Conservation (phyloP, 2,329 filamentous ascomycete genomes). For the Chrysosporium keratinophilum region DNA sequence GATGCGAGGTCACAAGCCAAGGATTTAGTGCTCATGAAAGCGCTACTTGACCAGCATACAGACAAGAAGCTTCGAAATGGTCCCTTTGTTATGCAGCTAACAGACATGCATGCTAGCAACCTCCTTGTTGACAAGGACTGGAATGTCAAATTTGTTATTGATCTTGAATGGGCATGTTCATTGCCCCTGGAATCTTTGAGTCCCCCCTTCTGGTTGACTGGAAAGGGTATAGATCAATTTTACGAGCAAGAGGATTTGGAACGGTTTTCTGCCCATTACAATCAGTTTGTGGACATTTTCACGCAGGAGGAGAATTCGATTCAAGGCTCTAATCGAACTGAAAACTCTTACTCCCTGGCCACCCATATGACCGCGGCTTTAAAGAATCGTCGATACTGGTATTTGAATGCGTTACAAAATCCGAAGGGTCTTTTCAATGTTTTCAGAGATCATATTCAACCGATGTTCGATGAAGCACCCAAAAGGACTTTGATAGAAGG, state of each 20-base stretch:
- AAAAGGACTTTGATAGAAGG: neutral
- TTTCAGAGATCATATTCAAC: constrained; percentile 1
- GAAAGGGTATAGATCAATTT: constrained; percentile 9
- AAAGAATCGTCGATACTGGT: constrained; percentile 12
- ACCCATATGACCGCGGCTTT: constrained; percentile 1
- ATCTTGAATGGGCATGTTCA: constrained; percentile 28
- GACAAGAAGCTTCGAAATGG: constrained; percentile 15
- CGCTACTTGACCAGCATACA: too few species aligned
- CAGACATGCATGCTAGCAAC: constrained; percentile 27
- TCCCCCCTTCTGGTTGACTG: constrained; percentile 22
- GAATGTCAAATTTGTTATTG: constrained; percentile 28
- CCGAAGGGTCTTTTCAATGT: constrained; percentile 13
- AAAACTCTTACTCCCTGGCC: neutral
- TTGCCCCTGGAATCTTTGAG: constrained; percentile 23
- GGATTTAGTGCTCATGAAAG: too few species aligned
- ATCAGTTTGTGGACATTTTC: constrained; percentile 12
- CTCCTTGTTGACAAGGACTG: constrained; percentile 21
- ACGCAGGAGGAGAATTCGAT: neutral
- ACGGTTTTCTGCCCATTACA: neutral
- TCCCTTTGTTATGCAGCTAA: constrained; percentile 27
- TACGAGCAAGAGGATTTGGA: too few species aligned
- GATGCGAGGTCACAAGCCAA: too few species aligned
- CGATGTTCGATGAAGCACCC: constrained; percentile 1
- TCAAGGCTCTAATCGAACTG: constrained; percentile 1
- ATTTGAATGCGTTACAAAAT: constrained; percentile 6